Evolutionary conservation across 352 stramenopile species (phyloP).

Genomic region (Pythium rishiriense): DNA sequence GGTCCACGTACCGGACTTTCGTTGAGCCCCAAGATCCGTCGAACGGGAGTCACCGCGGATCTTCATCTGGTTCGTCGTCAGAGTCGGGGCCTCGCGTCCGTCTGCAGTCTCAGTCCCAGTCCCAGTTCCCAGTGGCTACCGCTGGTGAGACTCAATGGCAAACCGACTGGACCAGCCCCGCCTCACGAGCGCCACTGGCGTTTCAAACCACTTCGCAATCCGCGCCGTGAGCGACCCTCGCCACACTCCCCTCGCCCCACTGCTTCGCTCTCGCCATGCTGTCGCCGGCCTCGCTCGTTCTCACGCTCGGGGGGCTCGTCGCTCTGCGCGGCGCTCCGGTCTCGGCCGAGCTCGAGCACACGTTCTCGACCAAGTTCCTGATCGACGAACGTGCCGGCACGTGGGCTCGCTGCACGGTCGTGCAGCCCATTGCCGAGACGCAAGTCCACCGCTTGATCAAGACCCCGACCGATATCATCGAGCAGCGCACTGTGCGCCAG

Average conservation of each 20-base stretch:
- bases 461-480: slow-evolving; percentile 12
- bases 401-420: slow-evolving; percentile 20
- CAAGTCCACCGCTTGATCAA: slow-evolving; percentile 21
- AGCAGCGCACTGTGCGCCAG: slow-evolving; percentile 15
- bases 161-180: neutral
- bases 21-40: neutral
- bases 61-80: neutral
- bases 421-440: slow-evolving; percentile 15
- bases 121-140: too few relatives aligned
- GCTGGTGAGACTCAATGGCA: too few relatives aligned
- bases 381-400: slow-evolving; percentile 5
- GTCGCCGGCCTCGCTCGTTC: slow-evolving; percentile 7
- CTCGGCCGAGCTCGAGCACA: slow-evolving; percentile 2
- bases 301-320: slow-evolving; percentile 9
- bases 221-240: slow-evolving; percentile 5
- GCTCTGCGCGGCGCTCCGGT: neutral
- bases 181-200: neutral
- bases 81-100: neutral
- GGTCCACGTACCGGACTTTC: neutral
- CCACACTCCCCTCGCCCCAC: too few relatives aligned
- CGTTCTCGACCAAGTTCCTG: slow-evolving; percentile 13
- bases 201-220: slow-evolving; percentile 8
- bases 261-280: neutral
- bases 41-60: neutral
- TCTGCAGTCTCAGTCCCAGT: neutral